Percentiles rank a stretch among this genome's conserved stretches.
Conservation (phyloP, 257 asterid genomes). For the Lycium ferocissimum region DNA sequence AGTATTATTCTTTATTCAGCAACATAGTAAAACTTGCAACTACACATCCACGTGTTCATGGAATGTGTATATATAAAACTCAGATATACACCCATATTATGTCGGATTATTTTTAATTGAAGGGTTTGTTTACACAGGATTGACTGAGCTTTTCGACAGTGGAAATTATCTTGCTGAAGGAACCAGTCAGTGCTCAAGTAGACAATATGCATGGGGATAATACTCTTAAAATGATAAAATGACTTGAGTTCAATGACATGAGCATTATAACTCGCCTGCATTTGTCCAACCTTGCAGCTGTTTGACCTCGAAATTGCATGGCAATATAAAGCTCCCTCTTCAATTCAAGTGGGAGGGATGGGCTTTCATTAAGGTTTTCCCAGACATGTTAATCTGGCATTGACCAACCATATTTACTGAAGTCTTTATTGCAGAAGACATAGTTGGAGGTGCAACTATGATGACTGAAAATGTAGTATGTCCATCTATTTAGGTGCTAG, state of each 20-base stretch:
- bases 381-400: background rate
- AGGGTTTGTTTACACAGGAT: background rate
- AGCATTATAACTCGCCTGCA: constrained; percentile 5
- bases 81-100: background rate
- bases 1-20: background rate
- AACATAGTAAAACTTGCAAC: background rate
- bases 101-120: background rate
- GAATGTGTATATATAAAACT: background rate
- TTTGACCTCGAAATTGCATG: constrained; percentile 14
- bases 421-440: background rate
- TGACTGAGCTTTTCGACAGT: background rate
- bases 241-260: background rate
- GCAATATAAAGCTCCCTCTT: background rate
- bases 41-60: background rate
- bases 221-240: background rate
- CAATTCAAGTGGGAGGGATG: background rate
- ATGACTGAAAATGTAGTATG: constrained; percentile 3
- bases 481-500: constrained; percentile 71
- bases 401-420: background rate
- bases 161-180: background rate
- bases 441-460: background rate
- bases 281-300: background rate
- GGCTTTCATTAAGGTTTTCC: background rate
- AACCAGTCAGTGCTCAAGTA: background rate
- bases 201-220: background rate